A percentile compares a stretch with the other conserved stretches of the same genome.
phyloP scores from a whole-genome alignment of 345 rosid species.

The Aquilaria yunnanensis region DNA sequence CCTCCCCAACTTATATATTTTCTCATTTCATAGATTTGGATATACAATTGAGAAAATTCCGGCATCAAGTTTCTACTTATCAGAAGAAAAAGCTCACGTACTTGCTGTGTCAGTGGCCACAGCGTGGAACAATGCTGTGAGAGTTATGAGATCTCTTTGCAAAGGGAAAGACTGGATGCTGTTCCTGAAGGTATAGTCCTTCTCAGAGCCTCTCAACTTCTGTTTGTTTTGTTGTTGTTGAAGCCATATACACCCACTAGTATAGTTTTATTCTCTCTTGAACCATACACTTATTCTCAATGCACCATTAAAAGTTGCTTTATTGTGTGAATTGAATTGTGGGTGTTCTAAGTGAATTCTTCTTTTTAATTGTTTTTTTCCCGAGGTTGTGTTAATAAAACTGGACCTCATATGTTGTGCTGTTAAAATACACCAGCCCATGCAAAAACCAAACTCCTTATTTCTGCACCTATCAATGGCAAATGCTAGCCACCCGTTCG shows the following conservation, averaged over 20 bases:
- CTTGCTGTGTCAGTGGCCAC: conserved; percentile 51
- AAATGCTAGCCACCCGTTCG: too few species aligned
- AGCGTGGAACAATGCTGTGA: conserved; percentile 54
- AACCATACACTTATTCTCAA: too few species aligned
- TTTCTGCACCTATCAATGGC: too few species aligned
- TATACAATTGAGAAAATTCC: conserved; percentile 73
- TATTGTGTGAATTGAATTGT: too few species aligned
- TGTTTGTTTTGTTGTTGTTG: neutral
- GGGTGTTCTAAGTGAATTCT: too few species aligned
- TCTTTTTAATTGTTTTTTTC: too few species aligned
- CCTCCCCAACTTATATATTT: neutral
- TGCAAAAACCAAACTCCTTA: too few species aligned
- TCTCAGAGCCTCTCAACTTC: neutral
- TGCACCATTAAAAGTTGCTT: too few species aligned
- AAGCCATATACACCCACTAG: neutral
- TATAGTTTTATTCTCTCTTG: too few species aligned
- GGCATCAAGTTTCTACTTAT: conserved; percentile 48
- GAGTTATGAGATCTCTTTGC: conserved; percentile 55
- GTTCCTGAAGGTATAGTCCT: conserved; percentile 58
- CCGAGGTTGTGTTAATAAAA: too few species aligned
- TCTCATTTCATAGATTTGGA: conserved; percentile 57
- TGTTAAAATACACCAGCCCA: too few species aligned
- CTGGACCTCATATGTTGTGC: too few species aligned
- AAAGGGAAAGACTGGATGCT: conserved; percentile 72
- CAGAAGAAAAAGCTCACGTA: conserved; percentile 48